phyloP scores from a whole-genome alignment of 768 basidiomycete species.

The Mycena maculata region DNA sequence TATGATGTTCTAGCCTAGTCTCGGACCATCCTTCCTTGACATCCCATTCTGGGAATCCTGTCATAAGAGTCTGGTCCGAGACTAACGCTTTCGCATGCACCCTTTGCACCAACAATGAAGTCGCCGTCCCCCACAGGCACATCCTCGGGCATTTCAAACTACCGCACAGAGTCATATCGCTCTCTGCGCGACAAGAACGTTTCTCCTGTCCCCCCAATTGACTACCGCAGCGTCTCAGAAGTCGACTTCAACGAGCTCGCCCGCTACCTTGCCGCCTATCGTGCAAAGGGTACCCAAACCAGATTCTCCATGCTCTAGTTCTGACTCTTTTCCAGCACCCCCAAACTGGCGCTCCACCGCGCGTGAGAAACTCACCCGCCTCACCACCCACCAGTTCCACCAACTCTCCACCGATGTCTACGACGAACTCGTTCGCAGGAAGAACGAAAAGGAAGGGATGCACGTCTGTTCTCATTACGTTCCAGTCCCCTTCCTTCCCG shows the following conservation, averaged over 20 bases:
- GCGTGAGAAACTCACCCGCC: constrained; percentile 90
- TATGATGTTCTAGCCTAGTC: too few species aligned
- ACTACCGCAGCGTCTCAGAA: constrained; percentile 73
- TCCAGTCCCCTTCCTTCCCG: constrained; percentile 88
- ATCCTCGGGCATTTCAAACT: constrained; percentile 90
- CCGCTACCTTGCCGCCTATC: constrained; percentile 77
- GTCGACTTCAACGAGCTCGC: constrained; percentile 80
- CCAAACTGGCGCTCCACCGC: constrained; percentile 85
- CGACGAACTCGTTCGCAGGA: constrained; percentile 91
- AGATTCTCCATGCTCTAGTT: background rate
- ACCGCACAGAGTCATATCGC: constrained; percentile 83
- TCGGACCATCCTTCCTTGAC: too few species aligned
- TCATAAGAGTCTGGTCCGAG: too few species aligned
- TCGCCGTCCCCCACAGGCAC: constrained; percentile 74
- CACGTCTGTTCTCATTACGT: constrained; percentile 28
- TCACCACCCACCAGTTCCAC: constrained; percentile 96
- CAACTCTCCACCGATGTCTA: constrained; percentile 98
- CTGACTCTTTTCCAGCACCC: constrained; percentile 59
- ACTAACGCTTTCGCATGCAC: too few species aligned
- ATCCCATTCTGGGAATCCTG: too few species aligned
- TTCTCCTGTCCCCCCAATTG: constrained; percentile 65
- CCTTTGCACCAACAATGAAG: constrained; percentile 25
- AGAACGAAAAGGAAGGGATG: constrained; percentile 78
- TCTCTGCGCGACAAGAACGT: constrained; percentile 68
- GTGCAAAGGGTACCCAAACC: constrained; percentile 70